Evolutionary conservation across 78 protist genomes (phyloP), one percentile per base, ranked within the genome.

Genomic region (Chrysochromulina parva): DNA sequence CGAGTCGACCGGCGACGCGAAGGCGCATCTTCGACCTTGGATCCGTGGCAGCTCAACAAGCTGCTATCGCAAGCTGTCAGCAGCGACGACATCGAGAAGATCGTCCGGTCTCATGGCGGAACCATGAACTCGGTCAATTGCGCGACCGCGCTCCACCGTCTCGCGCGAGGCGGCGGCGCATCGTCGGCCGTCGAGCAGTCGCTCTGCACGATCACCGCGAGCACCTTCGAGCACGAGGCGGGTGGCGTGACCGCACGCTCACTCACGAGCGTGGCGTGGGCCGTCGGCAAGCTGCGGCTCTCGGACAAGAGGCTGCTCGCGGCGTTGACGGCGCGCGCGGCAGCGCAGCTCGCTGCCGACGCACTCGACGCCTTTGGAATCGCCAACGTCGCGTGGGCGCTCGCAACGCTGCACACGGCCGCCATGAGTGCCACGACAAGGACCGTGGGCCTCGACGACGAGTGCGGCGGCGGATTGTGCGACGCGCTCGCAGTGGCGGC

Each of bases 111-210:
- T 9, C 48, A 67, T 7, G 38, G 6, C 48, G n/a, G 74, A 9
- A 22, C 48, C 11, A 14, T 69, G n/a, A 69, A 69, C 78, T 38
- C 50, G 22, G 82, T 73, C 50, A 28, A 73, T 55, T 28, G 50
- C 82, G 82, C 82, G 55, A 73, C 82, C 82, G 50, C 82, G 16
- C 82, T 73, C 26, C 82, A 73, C 54, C 55, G 82, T 22, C 82
- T 73, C 55, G 82, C 82, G 13, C n/a, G n/a, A 10, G 55, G 24
- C 82, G 50, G n/a, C 16, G 24, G n/a, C n/a, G 54, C 54, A 52
- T 1, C 5, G 78, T 28, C 78, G 24, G 62, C 62, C 62, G 62
- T 13, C 62, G 62, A 58, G 62, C 62, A 58, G 38, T 38, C 38
- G 38, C 38, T 38, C 38, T 38, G 38, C 38, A 38, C 38, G 38